phyloP scores from a whole-genome alignment of 805 yeast genomes.

The Wickerhamiella spandovensis region DNA sequence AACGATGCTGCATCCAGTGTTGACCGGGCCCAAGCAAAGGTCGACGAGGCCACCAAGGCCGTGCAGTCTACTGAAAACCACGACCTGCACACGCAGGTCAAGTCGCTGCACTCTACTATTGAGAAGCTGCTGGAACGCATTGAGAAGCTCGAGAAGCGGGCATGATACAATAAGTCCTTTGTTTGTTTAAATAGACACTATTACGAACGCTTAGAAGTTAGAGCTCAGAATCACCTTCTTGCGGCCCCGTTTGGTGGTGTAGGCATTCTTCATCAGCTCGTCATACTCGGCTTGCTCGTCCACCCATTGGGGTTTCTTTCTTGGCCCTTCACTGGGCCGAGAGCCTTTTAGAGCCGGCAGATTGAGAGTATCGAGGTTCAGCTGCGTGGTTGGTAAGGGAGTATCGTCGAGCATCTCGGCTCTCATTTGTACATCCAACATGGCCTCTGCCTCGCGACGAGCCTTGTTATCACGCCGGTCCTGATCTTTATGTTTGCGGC shows the following conservation, averaged over 20 bases:
- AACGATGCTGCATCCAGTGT: neutral
- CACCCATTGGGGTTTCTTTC: constrained; percentile 11
- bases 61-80: neutral
- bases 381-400: constrained; percentile 7
- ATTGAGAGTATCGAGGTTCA: constrained; percentile 9
- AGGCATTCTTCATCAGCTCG: constrained; percentile 13
- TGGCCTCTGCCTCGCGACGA: constrained; percentile 21
- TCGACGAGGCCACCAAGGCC: constrained; percentile 2
- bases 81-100: constrained; percentile 7
- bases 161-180: neutral
- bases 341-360: constrained; percentile 14
- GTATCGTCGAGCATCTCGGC: constrained; percentile 18
- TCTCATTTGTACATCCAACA: constrained; percentile 26
- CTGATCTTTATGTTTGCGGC: constrained; percentile 16
- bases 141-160: constrained; percentile 3
- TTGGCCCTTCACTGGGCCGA: constrained; percentile 8
- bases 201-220: constrained; percentile 1
- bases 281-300: constrained; percentile 12
- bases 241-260: constrained; percentile 15
- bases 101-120: constrained; percentile 13
- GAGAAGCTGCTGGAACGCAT: constrained; percentile 12
- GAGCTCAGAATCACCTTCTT: constrained; percentile 9
- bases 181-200: neutral
- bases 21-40: neutral
- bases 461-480: constrained; percentile 19